phyloP scores from a whole-genome alignment of 495 filamentous ascomycete genomes.

The Delitschia confertaspora region DNA sequence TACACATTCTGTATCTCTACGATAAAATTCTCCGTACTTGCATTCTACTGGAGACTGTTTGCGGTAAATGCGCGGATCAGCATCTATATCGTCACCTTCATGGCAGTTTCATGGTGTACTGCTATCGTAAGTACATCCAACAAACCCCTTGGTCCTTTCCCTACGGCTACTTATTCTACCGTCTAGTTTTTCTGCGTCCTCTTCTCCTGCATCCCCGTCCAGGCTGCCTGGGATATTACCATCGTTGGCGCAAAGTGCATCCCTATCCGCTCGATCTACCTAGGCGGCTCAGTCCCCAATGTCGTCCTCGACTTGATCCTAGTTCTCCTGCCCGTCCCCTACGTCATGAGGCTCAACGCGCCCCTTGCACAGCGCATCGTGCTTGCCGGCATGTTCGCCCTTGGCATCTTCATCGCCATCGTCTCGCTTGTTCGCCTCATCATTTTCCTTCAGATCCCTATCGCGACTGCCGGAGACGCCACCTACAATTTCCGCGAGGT shows the following conservation, averaged over 20 bases:
- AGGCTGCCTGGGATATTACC: slow-evolving; percentile 7
- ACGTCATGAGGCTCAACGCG: slow-evolving; percentile 13
- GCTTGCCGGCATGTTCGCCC: slow-evolving; percentile 10
- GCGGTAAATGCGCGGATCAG: slow-evolving; percentile 3
- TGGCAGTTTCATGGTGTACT: slow-evolving; percentile 5
- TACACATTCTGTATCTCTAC: slow-evolving; percentile 14
- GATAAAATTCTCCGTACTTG: slow-evolving; percentile 24
- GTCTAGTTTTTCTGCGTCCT: slow-evolving; percentile 4
- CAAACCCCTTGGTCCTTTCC: neutral
- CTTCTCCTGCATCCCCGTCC: slow-evolving; percentile 9
- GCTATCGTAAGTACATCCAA: slow-evolving; percentile 3
- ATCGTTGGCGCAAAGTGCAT: slow-evolving; percentile 6
- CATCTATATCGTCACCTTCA: neutral
- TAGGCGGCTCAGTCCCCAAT: slow-evolving; percentile 9
- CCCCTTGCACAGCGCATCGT: slow-evolving; percentile 14
- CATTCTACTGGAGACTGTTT: slow-evolving; percentile 26
- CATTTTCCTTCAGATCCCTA: slow-evolving; percentile 9
- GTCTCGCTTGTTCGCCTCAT: slow-evolving; percentile 9
- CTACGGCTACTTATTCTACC: neutral
- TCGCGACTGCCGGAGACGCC: neutral
- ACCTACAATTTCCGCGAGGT: slow-evolving; percentile 17
- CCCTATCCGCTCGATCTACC: slow-evolving; percentile 3
- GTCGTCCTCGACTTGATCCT: slow-evolving; percentile 10
- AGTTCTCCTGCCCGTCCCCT: slow-evolving; percentile 12
- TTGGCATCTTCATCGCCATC: slow-evolving; percentile 12